Conservation (phyloP, 2,329 filamentous ascomycete genomes). For the Phialophora verrucosa region DNA sequence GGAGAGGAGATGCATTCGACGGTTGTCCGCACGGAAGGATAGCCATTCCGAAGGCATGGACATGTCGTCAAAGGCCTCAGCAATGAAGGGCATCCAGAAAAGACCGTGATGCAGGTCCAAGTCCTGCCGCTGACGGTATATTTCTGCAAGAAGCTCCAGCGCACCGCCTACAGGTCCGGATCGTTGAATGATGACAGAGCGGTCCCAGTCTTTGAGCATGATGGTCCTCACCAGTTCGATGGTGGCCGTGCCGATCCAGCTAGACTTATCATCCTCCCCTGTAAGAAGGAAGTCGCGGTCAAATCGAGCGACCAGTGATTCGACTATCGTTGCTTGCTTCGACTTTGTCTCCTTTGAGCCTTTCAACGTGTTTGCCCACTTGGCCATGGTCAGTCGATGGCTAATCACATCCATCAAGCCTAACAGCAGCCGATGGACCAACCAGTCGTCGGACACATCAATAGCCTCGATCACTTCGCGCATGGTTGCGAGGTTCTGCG, state of each 20-base stretch:
- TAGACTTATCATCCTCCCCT: slow-evolving; percentile 19
- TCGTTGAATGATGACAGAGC: slow-evolving; percentile 70
- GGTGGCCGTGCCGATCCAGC: slow-evolving; percentile 28
- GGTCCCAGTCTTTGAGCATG: slow-evolving; percentile 81
- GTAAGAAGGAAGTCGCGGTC: slow-evolving; percentile 24
- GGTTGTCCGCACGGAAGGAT: slow-evolving; percentile 64
- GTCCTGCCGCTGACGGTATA: slow-evolving; percentile 70
- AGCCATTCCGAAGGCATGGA: slow-evolving; percentile 77
- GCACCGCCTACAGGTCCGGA: slow-evolving; percentile 78
- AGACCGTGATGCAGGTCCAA: slow-evolving; percentile 67
- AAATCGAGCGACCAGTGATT: slow-evolving; percentile 44
- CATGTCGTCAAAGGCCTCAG: slow-evolving; percentile 75
- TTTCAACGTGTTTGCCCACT: slow-evolving; percentile 25
- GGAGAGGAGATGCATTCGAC: slow-evolving; percentile 75
- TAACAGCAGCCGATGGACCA: slow-evolving; percentile 29
- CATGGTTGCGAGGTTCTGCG: slow-evolving; percentile 3
- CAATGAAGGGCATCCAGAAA: slow-evolving; percentile 76
- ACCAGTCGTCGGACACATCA: slow-evolving; percentile 34
- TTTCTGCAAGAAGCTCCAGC: slow-evolving; percentile 71
- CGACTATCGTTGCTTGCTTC: slow-evolving; percentile 37
- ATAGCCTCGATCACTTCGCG: slow-evolving; percentile 26
- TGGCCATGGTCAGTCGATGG: slow-evolving; percentile 30
- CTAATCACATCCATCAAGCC: slow-evolving; percentile 35
- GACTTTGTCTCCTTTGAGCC: slow-evolving; percentile 4
- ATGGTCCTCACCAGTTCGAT: slow-evolving; percentile 55